Evolutionary conservation across 179 eudicot species (phyloP).

Genomic region (Amaranthus tricolor): DNA sequence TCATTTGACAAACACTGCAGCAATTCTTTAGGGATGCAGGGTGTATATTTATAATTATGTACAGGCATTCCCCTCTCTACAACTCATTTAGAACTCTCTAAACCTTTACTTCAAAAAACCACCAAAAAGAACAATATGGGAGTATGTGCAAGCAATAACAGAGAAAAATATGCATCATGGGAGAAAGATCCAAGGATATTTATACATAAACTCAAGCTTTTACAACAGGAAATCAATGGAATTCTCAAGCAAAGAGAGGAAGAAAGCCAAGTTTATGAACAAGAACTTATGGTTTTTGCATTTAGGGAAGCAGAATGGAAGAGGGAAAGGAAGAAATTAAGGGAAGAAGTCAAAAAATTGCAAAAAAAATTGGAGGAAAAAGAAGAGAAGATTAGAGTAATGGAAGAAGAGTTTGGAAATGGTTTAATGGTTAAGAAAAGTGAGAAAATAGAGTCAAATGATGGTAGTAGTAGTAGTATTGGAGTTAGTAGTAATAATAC

Average conservation of each 20-base stretch:
- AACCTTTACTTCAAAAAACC: too few relatives aligned
- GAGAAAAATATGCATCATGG: conserved; percentile 13
- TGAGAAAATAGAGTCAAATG: conserved; percentile 1
- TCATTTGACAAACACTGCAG: too few relatives aligned
- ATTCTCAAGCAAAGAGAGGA: conserved; percentile 51
- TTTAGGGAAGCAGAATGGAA: conserved; percentile 64
- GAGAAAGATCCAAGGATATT: conserved; percentile 25
- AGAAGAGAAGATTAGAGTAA: conserved; percentile 28
- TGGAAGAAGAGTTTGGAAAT: conserved; percentile 23
- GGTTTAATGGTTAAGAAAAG: background rate
- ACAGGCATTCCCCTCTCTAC: too few relatives aligned
- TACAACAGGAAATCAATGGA: conserved; percentile 47
- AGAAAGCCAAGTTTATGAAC: conserved; percentile 50
- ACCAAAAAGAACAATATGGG: conserved; percentile 25
- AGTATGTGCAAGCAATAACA: conserved; percentile 26
- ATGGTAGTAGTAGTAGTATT: conserved; percentile 9
- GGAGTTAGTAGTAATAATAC: background rate
- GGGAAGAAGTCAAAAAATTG: conserved; percentile 44
- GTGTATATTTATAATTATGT: too few relatives aligned
- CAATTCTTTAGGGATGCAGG: too few relatives aligned
- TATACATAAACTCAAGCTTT: conserved; percentile 38
- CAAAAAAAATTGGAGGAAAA: conserved; percentile 35
- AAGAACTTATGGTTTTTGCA: conserved; percentile 40
- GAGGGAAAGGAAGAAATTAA: conserved; percentile 51
- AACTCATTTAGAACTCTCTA: too few relatives aligned